Percentiles rank a stretch among this genome's conserved stretches.
Conservation (phyloP, 2,329 filamentous ascomycete genomes). For the Dothistroma pini region DNA sequence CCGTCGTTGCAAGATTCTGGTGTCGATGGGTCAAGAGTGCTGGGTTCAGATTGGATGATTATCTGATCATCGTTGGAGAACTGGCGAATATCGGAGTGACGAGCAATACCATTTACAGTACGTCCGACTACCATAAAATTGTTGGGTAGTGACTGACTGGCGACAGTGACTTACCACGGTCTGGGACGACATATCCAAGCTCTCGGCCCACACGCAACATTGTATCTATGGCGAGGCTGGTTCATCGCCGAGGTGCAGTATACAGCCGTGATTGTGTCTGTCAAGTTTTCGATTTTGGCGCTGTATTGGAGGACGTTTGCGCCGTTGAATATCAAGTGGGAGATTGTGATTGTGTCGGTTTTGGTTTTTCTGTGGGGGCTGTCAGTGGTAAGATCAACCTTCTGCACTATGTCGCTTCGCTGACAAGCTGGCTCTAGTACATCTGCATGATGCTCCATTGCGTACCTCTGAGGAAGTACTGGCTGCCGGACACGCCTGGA, state of each 20-base stretch:
- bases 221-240: neutral
- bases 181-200: neutral
- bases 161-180: neutral
- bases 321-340: neutral
- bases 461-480: conserved; percentile 1
- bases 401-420: neutral
- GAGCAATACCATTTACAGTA: neutral
- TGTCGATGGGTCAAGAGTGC: neutral
- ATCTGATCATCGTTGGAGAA: neutral
- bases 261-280: neutral
- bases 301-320: neutral
- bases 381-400: neutral
- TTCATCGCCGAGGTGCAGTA: neutral
- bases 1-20: neutral
- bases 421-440: neutral
- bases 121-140: no score
- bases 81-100: neutral
- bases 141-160: no score
- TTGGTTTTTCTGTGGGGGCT: neutral
- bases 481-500: neutral
- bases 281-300: conserved; percentile 1
- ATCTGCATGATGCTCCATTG: conserved; percentile 3
- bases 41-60: neutral
- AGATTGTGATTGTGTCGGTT: neutral
- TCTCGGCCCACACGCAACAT: neutral